Conservation (phyloP, 1,139 yeast genomes). For the Candida labiduridarum region DNA sequence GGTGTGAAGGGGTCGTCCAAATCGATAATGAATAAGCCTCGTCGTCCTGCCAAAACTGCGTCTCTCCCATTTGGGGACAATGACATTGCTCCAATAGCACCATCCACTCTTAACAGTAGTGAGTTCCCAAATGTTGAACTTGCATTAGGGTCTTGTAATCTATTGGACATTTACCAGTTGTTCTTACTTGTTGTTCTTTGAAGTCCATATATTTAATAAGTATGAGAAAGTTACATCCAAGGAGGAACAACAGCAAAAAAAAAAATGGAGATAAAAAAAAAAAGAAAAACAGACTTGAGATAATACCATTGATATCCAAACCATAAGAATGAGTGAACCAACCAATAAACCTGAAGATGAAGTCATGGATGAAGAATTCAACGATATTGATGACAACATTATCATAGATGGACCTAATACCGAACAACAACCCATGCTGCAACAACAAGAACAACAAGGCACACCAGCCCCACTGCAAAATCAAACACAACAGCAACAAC, state of each 20-base stretch:
- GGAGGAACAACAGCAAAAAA: slow-evolving; percentile 4
- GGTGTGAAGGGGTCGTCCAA: slow-evolving; percentile 93
- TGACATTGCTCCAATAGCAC: slow-evolving; percentile 92
- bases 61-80: slow-evolving; percentile 92
- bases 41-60: slow-evolving; percentile 87
- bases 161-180: slow-evolving; percentile 9
- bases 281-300: not conserved
- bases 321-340: slow-evolving; percentile 9
- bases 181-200: not conserved
- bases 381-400: slow-evolving; percentile 27
- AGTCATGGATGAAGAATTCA: slow-evolving; percentile 30
- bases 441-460: slow-evolving; percentile 2
- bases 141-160: slow-evolving; percentile 27
- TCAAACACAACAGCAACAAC: slow-evolving; percentile 7
- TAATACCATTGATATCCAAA: not conserved
- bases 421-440: not conserved
- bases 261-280: slow-evolving; percentile 1
- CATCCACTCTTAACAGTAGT: slow-evolving; percentile 83
- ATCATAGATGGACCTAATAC: slow-evolving; percentile 4
- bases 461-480: slow-evolving; percentile 3
- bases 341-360: slow-evolving; percentile 9
- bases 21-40: slow-evolving; percentile 88
- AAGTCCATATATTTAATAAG: not conserved
- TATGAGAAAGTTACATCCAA: slow-evolving; percentile 4
- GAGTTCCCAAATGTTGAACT: slow-evolving; percentile 74